Percentiles rank a stretch among this genome's conserved stretches.
These are phyloP conservation scores for Corymbia calophylla DNA, from an alignment of 441 rosid species.

Conservation along the genomic window DNA sequence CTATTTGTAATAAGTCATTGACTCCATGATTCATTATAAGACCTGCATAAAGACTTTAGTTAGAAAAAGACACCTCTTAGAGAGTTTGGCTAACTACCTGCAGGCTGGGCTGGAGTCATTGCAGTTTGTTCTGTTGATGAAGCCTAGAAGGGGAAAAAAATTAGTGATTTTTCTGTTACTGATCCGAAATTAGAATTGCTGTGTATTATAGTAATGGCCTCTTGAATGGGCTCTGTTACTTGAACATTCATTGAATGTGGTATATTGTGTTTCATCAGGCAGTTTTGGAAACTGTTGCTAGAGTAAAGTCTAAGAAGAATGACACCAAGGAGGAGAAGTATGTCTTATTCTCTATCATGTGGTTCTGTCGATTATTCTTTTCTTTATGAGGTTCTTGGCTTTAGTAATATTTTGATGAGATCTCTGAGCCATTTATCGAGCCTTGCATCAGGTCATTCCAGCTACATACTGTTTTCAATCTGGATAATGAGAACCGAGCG, in stretches of 20 bases:
- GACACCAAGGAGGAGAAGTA: constrained; percentile 93
- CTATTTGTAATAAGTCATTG: neutral
- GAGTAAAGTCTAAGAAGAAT: constrained; percentile 84
- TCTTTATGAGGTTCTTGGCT: neutral
- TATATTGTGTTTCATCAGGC: constrained; percentile 46
- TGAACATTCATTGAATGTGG: neutral
- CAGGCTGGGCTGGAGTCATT: neutral
- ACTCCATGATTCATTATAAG: neutral
- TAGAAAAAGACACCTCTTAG: neutral
- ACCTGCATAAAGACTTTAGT: neutral
- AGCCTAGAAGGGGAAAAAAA: neutral
- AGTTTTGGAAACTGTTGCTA: constrained; percentile 90
- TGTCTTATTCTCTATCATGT: constrained; percentile 14
- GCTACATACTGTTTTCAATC: constrained; percentile 63
- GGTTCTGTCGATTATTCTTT: neutral
- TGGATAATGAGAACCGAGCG: constrained; percentile 76
- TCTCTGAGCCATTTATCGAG: constrained; percentile 19
- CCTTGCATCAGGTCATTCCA: constrained; percentile 64
- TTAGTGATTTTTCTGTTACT: neutral
- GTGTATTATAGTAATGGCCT: neutral
- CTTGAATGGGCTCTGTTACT: neutral
- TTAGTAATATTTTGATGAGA: neutral
- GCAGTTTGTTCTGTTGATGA: neutral
- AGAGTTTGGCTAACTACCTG: neutral
- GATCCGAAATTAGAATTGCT: neutral